Conservation (phyloP, 1,284 basidiomycete genomes). For the Ganoderma multipileum region DNA sequence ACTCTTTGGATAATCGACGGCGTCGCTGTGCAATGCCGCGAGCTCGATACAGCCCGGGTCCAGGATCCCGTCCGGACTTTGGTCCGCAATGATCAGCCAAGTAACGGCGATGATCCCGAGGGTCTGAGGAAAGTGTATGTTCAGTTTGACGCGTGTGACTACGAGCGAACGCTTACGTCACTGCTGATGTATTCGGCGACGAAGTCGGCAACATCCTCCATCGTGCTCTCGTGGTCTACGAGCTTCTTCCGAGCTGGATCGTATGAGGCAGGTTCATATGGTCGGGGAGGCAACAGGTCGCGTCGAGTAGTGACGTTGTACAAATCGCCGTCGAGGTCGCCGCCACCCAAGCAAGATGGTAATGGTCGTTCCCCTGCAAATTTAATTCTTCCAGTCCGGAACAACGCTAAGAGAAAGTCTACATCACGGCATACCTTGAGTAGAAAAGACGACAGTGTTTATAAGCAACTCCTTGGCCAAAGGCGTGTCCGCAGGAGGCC, state of each 20-base stretch:
- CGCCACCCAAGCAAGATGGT: conserved; percentile 69
- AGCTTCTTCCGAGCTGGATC: conserved; percentile 52
- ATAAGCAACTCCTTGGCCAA: conserved; percentile 57
- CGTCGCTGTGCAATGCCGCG: conserved; percentile 71
- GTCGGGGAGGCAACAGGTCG: conserved; percentile 31
- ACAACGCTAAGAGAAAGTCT: neutral
- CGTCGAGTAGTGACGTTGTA: conserved; percentile 56
- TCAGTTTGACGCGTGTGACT: too few species aligned
- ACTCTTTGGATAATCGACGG: conserved; percentile 72
- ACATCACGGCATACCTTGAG: conserved; percentile 46
- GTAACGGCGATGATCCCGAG: conserved; percentile 66
- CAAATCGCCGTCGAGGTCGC: conserved; percentile 68
- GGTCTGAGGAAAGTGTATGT: conserved; percentile 44
- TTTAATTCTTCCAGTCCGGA: neutral
- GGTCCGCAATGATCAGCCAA: conserved; percentile 75
- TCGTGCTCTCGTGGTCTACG: conserved; percentile 62
- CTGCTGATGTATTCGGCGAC: conserved; percentile 75
- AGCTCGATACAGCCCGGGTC: conserved; percentile 68
- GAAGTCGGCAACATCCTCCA: conserved; percentile 76
- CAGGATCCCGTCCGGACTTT: conserved; percentile 57
- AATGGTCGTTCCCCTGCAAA: conserved; percentile 59
- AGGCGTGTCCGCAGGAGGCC: conserved; percentile 55
- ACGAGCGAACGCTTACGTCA: conserved; percentile 50
- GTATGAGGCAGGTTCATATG: conserved; percentile 58
- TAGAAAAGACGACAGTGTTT: conserved; percentile 68